Conservation (phyloP, 768 basidiomycete species). For the Trametes gibbosa region DNA sequence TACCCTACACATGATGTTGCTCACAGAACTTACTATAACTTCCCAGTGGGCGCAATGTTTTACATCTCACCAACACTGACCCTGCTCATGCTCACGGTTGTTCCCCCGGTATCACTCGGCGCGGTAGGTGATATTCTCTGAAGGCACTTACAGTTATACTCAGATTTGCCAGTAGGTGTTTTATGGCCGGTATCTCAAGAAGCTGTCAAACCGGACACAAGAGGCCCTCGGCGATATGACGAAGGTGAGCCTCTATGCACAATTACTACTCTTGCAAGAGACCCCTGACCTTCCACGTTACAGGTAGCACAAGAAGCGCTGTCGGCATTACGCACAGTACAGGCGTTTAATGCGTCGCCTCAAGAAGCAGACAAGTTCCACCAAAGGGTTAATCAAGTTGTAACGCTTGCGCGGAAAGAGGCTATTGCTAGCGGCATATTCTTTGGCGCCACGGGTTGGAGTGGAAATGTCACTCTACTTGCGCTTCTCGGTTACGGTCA, state of each 20-base stretch:
- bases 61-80: conserved; percentile 89
- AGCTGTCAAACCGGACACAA: conserved; percentile 87
- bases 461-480: conserved; percentile 89
- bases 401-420: conserved; percentile 79
- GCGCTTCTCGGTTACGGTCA: conserved; percentile 88
- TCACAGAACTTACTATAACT: neutral
- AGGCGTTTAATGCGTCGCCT: conserved; percentile 82
- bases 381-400: conserved; percentile 59
- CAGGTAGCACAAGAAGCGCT: conserved; percentile 89
- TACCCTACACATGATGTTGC: neutral
- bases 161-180: conserved; percentile 58
- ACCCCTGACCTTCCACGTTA: too few species aligned
- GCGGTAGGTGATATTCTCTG: conserved; percentile 48
- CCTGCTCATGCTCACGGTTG: conserved; percentile 87
- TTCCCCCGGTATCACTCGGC: conserved; percentile 84
- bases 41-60: conserved; percentile 88
- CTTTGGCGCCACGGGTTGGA: conserved; percentile 89
- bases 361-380: conserved; percentile 80
- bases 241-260: conserved; percentile 43
- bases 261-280: too few species aligned
- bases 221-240: conserved; percentile 97
- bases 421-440: conserved; percentile 90
- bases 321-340: conserved; percentile 82
- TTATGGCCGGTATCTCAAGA: conserved; percentile 93
- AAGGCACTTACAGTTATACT: conserved; percentile 28